Evolutionary conservation across 2,329 filamentous ascomycete species (phyloP), one percentile per base, ranked within the genome.

Genomic region (Xylariaceae sp.): DNA sequence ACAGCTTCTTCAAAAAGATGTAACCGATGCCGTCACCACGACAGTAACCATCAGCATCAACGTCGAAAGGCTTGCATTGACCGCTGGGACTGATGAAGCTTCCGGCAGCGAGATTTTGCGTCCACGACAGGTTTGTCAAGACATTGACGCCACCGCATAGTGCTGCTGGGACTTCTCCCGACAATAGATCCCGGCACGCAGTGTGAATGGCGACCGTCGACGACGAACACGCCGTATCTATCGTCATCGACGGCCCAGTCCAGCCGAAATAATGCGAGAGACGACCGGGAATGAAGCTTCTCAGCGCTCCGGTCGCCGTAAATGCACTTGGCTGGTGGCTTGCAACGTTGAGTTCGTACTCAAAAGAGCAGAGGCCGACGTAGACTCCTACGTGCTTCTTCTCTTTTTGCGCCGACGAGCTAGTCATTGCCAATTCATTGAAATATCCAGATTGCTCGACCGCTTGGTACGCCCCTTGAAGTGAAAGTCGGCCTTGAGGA

Each of bases 31-130:
- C 75, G 40, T 80, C 77, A 1, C 65, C 74, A 10, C 77, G 69
- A 46, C 74, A 77, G 50, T 79, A 80, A 5, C 77, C 76, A 55
- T 78, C 71, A 1, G 75, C 76, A n/a, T 56, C 61, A 6, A 66
- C 64, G 42, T 76, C 72, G 37, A 71, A 77, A 1, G 70, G 65
- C 40, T 76, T 76, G 47, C 75, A 79, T 11, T 68, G 60, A 0
- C 74, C 72, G 0, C 65, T 71, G 0, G 64, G 63, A 14, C 67
- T 73, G 0, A 76, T 56, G 44, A 76, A 74, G 1, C 59, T 57
- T 0, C 62, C 72, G 1, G 34, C 53, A 0, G 44, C 48, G 2
- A 58, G 46, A 16, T 57, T 57, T 22, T 55, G 49, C 21, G 46
- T 50, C 32, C 43, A 37, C 6, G 60, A 59, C 1, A 72, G 71